A percentile compares a stretch with the other conserved stretches of the same genome.
Conservation (phyloP, 2,329 filamentous ascomycete genomes). For the Aureobasidium subglaciale region DNA sequence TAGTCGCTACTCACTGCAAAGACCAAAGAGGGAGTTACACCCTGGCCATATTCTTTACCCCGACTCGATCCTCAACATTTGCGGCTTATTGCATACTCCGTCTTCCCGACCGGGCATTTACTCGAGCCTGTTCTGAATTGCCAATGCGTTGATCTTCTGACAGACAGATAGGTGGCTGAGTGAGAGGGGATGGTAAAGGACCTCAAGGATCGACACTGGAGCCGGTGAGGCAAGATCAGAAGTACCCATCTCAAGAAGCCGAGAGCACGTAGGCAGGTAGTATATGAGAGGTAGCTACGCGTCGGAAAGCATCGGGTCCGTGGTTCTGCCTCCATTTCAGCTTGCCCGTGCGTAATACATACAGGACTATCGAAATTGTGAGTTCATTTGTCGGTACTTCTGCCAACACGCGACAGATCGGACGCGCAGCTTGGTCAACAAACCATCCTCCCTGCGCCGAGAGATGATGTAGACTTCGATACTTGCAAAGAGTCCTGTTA, state of each 20-base stretch:
- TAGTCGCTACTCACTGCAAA: not conserved
- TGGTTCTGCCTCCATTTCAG: not conserved
- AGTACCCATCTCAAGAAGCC: not conserved
- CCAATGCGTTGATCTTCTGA: not conserved
- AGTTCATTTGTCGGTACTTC: not conserved
- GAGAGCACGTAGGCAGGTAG: not conserved
- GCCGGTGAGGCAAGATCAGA: not conserved
- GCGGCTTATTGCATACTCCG: constrained; percentile 6
- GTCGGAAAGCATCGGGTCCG: constrained; percentile 10
- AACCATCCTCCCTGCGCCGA: not conserved
- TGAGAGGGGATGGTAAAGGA: not conserved
- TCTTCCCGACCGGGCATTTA: not conserved
- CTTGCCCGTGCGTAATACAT: not conserved
- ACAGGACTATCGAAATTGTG: not conserved
- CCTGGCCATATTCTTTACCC: not conserved
- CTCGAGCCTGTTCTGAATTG: not conserved
- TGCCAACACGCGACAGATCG: not conserved
- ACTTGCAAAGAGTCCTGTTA: not conserved
- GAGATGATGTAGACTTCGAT: not conserved
- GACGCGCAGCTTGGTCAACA: constrained; percentile 6
- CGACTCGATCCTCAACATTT: constrained; percentile 5
- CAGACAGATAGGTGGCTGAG: not conserved
- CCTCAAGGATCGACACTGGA: not conserved
- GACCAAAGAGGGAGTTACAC: constrained; percentile 2
- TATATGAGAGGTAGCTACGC: not conserved